These are phyloP conservation scores for Taxillus chinensis DNA, from an alignment of 164 flowering plant species.

Conservation along the genomic window DNA sequence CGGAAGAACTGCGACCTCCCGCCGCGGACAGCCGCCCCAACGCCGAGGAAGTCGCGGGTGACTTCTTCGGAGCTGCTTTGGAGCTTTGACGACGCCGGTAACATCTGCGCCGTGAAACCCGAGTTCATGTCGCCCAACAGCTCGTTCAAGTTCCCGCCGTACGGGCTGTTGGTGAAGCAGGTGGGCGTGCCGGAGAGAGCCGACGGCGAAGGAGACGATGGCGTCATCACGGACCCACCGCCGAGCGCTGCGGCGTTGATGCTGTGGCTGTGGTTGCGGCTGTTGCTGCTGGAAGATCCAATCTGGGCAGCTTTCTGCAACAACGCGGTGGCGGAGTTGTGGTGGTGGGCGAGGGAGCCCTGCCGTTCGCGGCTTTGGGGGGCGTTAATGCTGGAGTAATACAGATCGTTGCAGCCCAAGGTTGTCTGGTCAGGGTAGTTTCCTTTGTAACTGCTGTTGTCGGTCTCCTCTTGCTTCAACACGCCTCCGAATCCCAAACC, in stretches of 20 bases:
- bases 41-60: constrained; percentile 62
- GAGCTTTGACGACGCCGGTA: too few species aligned
- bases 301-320: constrained; percentile 73
- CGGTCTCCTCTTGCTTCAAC: background rate
- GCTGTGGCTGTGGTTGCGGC: background rate
- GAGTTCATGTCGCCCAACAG: constrained; percentile 10
- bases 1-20: constrained; percentile 20
- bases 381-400: background rate
- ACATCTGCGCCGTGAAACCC: constrained; percentile 3
- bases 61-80: constrained; percentile 3
- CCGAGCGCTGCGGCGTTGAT: constrained; percentile 2
- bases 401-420: background rate
- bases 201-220: constrained; percentile 18
- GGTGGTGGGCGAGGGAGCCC: constrained; percentile 1
- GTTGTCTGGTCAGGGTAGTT: background rate
- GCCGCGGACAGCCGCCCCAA: constrained; percentile 19
- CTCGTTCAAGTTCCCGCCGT: constrained; percentile 10
- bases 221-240: constrained; percentile 21
- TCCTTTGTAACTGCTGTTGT: background rate
- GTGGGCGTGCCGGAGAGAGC: constrained; percentile 7
- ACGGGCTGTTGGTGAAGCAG: background rate
- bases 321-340: constrained; percentile 66
- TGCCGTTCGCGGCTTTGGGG: background rate
- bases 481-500: background rate
- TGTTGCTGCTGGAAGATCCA: constrained; percentile 54